These are phyloP conservation scores for Neonectria sp. DNA, from an alignment of 2,329 filamentous ascomycete genomes.

Conservation along the genomic window DNA sequence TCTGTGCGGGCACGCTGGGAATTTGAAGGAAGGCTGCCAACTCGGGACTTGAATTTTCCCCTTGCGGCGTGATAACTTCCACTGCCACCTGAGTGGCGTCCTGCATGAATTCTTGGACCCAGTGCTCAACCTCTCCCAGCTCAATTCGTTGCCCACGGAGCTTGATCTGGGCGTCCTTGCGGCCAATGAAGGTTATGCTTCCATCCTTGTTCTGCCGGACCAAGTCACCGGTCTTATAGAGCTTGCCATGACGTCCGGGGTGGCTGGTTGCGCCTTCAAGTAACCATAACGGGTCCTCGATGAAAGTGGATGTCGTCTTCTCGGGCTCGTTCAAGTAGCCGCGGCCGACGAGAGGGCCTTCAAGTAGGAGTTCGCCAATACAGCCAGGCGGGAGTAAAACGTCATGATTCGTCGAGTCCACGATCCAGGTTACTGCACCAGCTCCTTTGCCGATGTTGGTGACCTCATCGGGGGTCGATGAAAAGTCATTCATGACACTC, in stretches of 20 bases:
- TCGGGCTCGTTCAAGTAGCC: conserved; percentile 43
- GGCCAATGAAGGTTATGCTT: conserved; percentile 57
- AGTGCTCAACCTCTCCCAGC: conserved; percentile 49
- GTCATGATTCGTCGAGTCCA: conserved; percentile 34
- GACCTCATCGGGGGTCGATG: background rate
- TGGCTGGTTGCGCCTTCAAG: conserved; percentile 35
- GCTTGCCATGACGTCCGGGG: conserved; percentile 25
- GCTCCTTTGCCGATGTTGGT: conserved; percentile 13
- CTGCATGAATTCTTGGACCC: conserved; percentile 6
- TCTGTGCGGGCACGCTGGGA: background rate
- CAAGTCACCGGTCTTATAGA: conserved; percentile 35
- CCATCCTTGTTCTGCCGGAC: conserved; percentile 50
- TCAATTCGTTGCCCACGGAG: conserved; percentile 70
- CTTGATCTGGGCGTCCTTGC: conserved; percentile 69
- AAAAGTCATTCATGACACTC: conserved; percentile 9
- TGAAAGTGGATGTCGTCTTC: conserved; percentile 47
- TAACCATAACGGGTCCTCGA: conserved; percentile 51
- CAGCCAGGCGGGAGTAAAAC: conserved; percentile 38
- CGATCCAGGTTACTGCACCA: conserved; percentile 38
- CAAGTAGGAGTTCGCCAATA: conserved; percentile 48
- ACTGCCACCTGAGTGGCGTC: conserved; percentile 24
- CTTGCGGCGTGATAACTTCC: conserved; percentile 24
- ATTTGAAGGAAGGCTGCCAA: conserved; percentile 12
- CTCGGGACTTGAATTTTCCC: conserved; percentile 5
- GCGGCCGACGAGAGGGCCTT: conserved; percentile 43